A percentile compares a stretch with the other conserved stretches of the same genome.
Conservation (phyloP, 257 asterid genomes). For the Verbascum thapsus region DNA sequence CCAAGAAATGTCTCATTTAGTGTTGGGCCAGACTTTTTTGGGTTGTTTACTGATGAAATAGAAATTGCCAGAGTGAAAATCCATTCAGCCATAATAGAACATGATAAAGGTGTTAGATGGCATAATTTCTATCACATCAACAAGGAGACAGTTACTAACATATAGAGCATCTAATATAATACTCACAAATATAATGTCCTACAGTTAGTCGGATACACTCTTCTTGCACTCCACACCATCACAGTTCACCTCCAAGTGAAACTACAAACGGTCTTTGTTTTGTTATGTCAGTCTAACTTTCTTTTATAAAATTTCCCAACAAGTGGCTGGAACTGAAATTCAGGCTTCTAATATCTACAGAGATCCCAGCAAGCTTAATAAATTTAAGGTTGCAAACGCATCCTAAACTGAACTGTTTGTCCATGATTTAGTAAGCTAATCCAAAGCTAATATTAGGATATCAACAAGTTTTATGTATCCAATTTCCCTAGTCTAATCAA, state of each 20-base stretch:
- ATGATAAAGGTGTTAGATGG: neutral
- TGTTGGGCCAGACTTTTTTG: slow-evolving; percentile 86
- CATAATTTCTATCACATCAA: slow-evolving; percentile 7
- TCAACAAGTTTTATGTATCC: neutral
- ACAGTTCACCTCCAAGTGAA: slow-evolving; percentile 21
- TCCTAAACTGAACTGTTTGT: neutral
- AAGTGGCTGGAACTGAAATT: neutral
- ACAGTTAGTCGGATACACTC: neutral
- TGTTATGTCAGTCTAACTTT: slow-evolving; percentile 3
- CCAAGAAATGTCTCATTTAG: slow-evolving; percentile 97
- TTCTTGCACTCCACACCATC: slow-evolving; percentile 17
- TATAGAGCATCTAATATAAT: neutral
- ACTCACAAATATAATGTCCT: neutral
- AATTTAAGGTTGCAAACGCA: slow-evolving; percentile 23
- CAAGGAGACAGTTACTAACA: slow-evolving; percentile 2
- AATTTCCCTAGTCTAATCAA: neutral
- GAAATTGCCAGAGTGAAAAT: slow-evolving; percentile 2
- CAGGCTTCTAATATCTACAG: neutral
- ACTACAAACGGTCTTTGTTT: neutral
- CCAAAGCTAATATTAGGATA: neutral
- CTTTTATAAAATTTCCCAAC: neutral
- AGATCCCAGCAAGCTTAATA: slow-evolving; percentile 10
- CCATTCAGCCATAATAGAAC: slow-evolving; percentile 6
- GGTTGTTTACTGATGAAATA: slow-evolving; percentile 86
- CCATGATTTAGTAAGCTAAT: neutral